Evolutionary conservation across 805 yeast genomes (phyloP), one percentile per base, ranked within the genome.

Genomic region (Candida adriatica): DNA sequence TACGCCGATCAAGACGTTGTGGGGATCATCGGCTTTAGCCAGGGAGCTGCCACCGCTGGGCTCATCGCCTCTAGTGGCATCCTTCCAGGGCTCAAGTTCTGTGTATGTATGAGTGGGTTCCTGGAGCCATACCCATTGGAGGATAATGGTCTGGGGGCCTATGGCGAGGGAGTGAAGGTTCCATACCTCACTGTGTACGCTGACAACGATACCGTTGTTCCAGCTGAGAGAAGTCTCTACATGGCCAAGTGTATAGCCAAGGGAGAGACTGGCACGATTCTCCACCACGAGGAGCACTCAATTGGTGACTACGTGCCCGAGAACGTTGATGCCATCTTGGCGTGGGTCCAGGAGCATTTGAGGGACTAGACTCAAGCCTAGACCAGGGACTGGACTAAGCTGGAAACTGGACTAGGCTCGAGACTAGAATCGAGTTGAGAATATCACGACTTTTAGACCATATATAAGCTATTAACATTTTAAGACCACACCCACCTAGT

Each of bases 161-260:
- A 38, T 16, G 20, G 23, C 10, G 32, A 34, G 4, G 24, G 21
- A 2, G 35, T 31, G 7, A 32, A 26, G 3, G 13, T 36, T 7
- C 45, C 45, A 6, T 39, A 30, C 26, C 17, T 41, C 21, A 29
- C 39, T 5, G 39, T 39, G 6, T 36, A 36, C 18, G 45, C 38
- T 2, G 29, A 16, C 9, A 24, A 39, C 22, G 43, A 41, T 18
- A 22, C 22, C 2, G 30, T 13, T n/a, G 41, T 39, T 18, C n/a
- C n/a, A 3, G 37, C 43, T 6, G 31, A 34, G 13, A 18, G 24
- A 2, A 27, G 38, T 6, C 13, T 20, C 16, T 33, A 35, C n/a
- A 27, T 36, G 8, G 33, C 25, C 8, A 16, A 17, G 7, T 16
- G 27, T 14, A 14, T 34, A 8, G 18, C 18, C 15, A 34, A 31